Evolutionary conservation across 75 land plant species (phyloP).

Genomic region (Sequoia sempervirens): DNA sequence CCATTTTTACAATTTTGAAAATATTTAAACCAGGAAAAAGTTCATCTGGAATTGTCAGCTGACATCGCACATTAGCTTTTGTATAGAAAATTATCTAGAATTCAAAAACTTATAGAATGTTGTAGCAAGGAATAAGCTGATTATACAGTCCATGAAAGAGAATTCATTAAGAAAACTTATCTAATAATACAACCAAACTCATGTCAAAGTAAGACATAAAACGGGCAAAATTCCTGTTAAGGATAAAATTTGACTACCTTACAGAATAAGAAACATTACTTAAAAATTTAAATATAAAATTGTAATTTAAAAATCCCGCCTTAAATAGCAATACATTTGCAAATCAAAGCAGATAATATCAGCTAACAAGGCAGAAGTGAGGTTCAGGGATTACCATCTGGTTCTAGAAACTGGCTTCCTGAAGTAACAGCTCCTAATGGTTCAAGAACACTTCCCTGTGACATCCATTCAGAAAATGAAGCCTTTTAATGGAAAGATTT

Average conservation of each 20-base stretch:
- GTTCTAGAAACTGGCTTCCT: conserved; percentile 71
- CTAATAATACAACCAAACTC: not conserved
- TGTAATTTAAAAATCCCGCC: not conserved
- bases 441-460: conserved; percentile 57
- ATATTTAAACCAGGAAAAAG: not conserved
- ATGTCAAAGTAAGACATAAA: not conserved
- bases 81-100: not conserved
- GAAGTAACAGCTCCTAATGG: conserved; percentile 60
- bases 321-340: not conserved
- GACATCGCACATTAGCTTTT: not conserved
- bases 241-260: not conserved
- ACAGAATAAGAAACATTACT: not conserved
- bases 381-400: conserved; percentile 42
- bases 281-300: not conserved
- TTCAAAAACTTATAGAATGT: not conserved
- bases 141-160: not conserved
- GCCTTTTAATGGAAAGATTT: not conserved
- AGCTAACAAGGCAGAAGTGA: not conserved
- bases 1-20: not conserved
- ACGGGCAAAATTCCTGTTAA: not conserved
- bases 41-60: too few species aligned
- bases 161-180: not conserved
- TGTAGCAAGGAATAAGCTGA: not conserved
- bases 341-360: not conserved
- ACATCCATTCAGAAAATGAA: conserved; percentile 1